Evolutionary conservation across 148 eudicot genomes (phyloP).

Genomic region (Drosera capensis): DNA sequence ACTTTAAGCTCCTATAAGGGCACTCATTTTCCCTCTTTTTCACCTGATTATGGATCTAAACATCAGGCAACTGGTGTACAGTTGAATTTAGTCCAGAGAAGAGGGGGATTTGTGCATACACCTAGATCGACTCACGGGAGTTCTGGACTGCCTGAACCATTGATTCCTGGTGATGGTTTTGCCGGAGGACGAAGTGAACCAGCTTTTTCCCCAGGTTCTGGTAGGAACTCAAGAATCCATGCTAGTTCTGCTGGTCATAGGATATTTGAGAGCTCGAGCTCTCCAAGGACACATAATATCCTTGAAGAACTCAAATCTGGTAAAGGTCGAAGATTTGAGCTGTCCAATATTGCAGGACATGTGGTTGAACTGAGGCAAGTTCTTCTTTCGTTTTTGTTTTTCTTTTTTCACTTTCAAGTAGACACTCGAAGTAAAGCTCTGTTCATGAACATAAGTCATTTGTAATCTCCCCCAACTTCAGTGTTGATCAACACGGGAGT

Average conservation of each 20-base stretch:
- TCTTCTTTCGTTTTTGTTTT: not conserved
- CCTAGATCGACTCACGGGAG: slow-evolving; percentile 1
- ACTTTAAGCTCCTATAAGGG: slow-evolving; percentile 20
- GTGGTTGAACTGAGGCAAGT: slow-evolving; percentile 60
- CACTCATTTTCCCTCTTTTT: slow-evolving; percentile 17
- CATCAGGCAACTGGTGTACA: slow-evolving; percentile 26
- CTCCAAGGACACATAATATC: slow-evolving; percentile 16
- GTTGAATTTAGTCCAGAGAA: slow-evolving; percentile 23
- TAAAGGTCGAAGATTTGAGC: slow-evolving; percentile 40
- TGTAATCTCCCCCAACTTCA: slow-evolving; percentile 20
- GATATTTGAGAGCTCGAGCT: slow-evolving; percentile 15
- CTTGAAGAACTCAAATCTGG: slow-evolving; percentile 40
- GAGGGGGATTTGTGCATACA: slow-evolving; percentile 16
- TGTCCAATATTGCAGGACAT: slow-evolving; percentile 47
- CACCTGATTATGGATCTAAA: slow-evolving; percentile 28
- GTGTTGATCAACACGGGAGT: slow-evolving; percentile 96
- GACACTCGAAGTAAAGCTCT: no score
- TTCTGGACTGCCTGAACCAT: slow-evolving; percentile 5
- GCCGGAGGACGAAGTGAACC: slow-evolving; percentile 7
- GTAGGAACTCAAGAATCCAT: slow-evolving; percentile 6
- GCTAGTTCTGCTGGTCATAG: slow-evolving; percentile 13
- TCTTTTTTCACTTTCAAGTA: no score
- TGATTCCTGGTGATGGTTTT: slow-evolving; percentile 8
- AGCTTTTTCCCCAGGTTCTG: slow-evolving; percentile 8
- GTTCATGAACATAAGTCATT: slow-evolving; percentile 2